Conservation (phyloP, 495 filamentous ascomycete species). For the Clohesyomyces aquaticus region DNA sequence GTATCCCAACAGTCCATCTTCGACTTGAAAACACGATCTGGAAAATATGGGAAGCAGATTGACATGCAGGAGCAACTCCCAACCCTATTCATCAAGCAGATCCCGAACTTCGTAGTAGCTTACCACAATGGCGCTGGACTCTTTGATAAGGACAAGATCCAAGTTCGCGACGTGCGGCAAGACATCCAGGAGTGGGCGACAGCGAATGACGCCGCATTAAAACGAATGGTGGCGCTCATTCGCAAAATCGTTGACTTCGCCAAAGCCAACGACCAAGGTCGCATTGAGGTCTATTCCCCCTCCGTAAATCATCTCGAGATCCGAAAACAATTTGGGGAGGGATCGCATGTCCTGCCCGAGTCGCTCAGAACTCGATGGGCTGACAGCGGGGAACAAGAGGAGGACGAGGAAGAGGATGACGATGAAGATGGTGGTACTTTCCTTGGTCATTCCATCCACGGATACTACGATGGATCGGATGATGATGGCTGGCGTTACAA, state of each 20-base stretch:
- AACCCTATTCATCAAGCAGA: slow-evolving; percentile 64
- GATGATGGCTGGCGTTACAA: no score
- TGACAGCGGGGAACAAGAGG: not conserved
- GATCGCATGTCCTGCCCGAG: slow-evolving; percentile 40
- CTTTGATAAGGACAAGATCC: slow-evolving; percentile 59
- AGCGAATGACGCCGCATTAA: slow-evolving; percentile 48
- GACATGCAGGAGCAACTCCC: slow-evolving; percentile 54
- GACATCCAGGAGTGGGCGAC: slow-evolving; percentile 60
- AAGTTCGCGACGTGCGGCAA: slow-evolving; percentile 50
- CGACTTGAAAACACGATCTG: slow-evolving; percentile 67
- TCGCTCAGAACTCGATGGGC: not conserved
- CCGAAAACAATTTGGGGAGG: slow-evolving; percentile 46
- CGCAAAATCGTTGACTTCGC: slow-evolving; percentile 53
- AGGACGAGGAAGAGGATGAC: not conserved
- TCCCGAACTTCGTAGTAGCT: slow-evolving; percentile 64
- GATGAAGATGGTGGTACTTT: no score
- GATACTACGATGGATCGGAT: no score
- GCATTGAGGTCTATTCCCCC: slow-evolving; percentile 52
- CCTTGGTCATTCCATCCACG: no score
- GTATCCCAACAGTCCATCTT: slow-evolving; percentile 60
- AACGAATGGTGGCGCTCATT: slow-evolving; percentile 51
- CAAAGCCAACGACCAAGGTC: slow-evolving; percentile 41
- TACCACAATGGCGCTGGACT: slow-evolving; percentile 56
- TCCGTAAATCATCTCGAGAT: slow-evolving; percentile 50
- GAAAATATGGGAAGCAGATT: slow-evolving; percentile 45